Evolutionary conservation across 2,329 filamentous ascomycete genomes (phyloP).

Genomic region (Colletotrichum orchidophilum): DNA sequence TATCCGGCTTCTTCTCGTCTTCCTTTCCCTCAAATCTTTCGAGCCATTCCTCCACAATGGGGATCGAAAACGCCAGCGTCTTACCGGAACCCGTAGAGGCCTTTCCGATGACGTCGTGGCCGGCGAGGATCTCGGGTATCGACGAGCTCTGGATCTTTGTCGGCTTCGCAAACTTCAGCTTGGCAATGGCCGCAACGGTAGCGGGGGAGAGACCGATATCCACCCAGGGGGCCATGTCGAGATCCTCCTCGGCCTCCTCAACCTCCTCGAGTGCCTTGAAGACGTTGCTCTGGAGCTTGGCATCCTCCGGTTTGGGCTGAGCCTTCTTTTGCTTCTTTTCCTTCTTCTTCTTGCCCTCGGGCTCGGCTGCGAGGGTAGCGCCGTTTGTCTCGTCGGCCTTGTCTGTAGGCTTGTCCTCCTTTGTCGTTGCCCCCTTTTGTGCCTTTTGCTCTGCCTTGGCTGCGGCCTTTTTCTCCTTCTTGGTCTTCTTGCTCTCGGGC

Average conservation of each 20-base stretch:
- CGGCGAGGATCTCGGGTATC: slow-evolving; percentile 84
- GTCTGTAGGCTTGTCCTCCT: slow-evolving; percentile 33
- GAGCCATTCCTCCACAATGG: slow-evolving; percentile 87
- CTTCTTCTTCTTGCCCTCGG: slow-evolving; percentile 40
- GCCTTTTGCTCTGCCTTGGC: slow-evolving; percentile 44
- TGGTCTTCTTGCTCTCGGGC: slow-evolving; percentile 39
- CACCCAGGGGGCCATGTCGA: slow-evolving; percentile 83
- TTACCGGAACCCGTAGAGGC: slow-evolving; percentile 97
- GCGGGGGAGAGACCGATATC: slow-evolving; percentile 76
- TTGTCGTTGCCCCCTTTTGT: slow-evolving; percentile 13
- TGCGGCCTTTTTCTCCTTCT: slow-evolving; percentile 39
- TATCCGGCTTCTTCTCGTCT: slow-evolving; percentile 41
- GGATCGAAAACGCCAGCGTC: slow-evolving; percentile 93
- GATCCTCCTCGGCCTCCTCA: slow-evolving; percentile 67
- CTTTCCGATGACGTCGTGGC: slow-evolving; percentile 94
- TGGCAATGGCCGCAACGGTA: slow-evolving; percentile 78
- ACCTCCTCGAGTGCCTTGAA: slow-evolving; percentile 67
- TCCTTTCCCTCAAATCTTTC: slow-evolving; percentile 45
- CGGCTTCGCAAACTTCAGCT: slow-evolving; percentile 81
- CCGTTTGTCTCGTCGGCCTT: background rate
- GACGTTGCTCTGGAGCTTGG: slow-evolving; percentile 55
- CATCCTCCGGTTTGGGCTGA: slow-evolving; percentile 45
- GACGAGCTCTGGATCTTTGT: slow-evolving; percentile 82
- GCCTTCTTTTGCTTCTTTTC: slow-evolving; percentile 44
- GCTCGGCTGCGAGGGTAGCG: background rate